phyloP scores from a whole-genome alignment of 768 basidiomycete species.

The Tremella yokohamensis region DNA sequence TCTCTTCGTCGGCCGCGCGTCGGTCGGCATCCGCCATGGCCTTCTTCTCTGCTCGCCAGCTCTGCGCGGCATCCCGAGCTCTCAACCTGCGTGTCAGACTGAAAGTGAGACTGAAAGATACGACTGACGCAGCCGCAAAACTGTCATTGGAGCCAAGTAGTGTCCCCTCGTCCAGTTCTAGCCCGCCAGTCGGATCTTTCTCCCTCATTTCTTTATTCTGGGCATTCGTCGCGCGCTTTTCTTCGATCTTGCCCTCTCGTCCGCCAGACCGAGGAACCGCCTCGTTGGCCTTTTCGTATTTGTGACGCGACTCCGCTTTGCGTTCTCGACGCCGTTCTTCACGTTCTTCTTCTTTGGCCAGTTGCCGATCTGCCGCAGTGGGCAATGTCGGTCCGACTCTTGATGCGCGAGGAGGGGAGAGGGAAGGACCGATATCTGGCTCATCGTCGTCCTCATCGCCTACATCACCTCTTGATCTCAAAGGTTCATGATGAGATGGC shows the following conservation, averaged over 20 bases:
- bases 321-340: slow-evolving; percentile 60
- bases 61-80: slow-evolving; percentile 67
- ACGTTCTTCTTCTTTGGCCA: slow-evolving; percentile 63
- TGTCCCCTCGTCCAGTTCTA: slow-evolving; percentile 73
- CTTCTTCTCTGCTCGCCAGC: slow-evolving; percentile 57
- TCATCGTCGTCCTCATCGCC: not conserved
- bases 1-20: slow-evolving; percentile 59
- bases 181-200: slow-evolving; percentile 65
- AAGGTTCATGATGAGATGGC: slow-evolving; percentile 58
- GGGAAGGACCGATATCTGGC: slow-evolving; percentile 7
- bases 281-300: slow-evolving; percentile 70
- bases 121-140: slow-evolving; percentile 68
- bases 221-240: slow-evolving; percentile 72
- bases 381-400: slow-evolving; percentile 44
- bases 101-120: not conserved
- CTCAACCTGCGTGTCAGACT: slow-evolving; percentile 59
- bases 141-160: slow-evolving; percentile 72
- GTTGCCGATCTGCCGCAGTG: slow-evolving; percentile 54
- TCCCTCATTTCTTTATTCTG: slow-evolving; percentile 61
- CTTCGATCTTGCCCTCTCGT: slow-evolving; percentile 78
- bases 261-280: slow-evolving; percentile 76
- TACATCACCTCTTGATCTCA: slow-evolving; percentile 56
- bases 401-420: slow-evolving; percentile 17
- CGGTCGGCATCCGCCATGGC: slow-evolving; percentile 53
- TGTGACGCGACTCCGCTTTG: slow-evolving; percentile 65